phyloP scores from a whole-genome alignment of 2,329 filamentous ascomycete genomes.

The Lachnellula subtilissima region DNA sequence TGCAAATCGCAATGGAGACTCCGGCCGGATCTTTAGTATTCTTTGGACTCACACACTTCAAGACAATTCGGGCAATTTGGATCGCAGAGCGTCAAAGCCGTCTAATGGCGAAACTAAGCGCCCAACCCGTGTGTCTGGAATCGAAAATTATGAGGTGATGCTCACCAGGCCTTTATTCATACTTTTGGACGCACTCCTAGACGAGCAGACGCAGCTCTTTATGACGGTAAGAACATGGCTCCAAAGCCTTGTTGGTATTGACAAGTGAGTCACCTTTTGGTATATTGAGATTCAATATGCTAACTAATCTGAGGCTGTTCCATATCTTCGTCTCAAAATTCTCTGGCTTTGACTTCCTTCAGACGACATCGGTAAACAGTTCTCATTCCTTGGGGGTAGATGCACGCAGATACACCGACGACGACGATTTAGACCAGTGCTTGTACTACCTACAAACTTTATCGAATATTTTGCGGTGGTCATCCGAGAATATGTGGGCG shows the following conservation, averaged over 20 bases:
- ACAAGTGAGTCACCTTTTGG: conserved; percentile 45
- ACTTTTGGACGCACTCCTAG: conserved; percentile 70
- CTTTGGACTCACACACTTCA: conserved; percentile 78
- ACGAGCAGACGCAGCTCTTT: conserved; percentile 68
- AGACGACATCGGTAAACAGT: conserved; percentile 20
- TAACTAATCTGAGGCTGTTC: conserved; percentile 47
- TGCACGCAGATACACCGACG: conserved; percentile 39
- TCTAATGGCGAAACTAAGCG: conserved; percentile 34
- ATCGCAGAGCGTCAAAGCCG: conserved; percentile 47
- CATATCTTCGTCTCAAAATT: conserved; percentile 56
- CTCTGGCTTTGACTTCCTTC: conserved; percentile 49
- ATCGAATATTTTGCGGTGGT: conserved; percentile 65
- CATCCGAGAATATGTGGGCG: conserved; percentile 65
- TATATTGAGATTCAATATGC: conserved; percentile 6
- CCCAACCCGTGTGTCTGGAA: conserved; percentile 45
- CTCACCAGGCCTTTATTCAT: conserved; percentile 77
- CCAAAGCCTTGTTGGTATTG: conserved; percentile 58
- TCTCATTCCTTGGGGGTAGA: conserved; percentile 20
- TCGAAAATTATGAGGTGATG: conserved; percentile 65
- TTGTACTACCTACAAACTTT: conserved; percentile 74
- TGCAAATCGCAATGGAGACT: conserved; percentile 49
- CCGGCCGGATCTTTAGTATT: conserved; percentile 65
- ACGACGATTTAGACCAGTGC: conserved; percentile 70
- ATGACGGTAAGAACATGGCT: conserved; percentile 80
- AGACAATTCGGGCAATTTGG: conserved; percentile 42